phyloP scores from a whole-genome alignment of 495 filamentous ascomycete species.

The Rostrohypoxylon terebratum region DNA sequence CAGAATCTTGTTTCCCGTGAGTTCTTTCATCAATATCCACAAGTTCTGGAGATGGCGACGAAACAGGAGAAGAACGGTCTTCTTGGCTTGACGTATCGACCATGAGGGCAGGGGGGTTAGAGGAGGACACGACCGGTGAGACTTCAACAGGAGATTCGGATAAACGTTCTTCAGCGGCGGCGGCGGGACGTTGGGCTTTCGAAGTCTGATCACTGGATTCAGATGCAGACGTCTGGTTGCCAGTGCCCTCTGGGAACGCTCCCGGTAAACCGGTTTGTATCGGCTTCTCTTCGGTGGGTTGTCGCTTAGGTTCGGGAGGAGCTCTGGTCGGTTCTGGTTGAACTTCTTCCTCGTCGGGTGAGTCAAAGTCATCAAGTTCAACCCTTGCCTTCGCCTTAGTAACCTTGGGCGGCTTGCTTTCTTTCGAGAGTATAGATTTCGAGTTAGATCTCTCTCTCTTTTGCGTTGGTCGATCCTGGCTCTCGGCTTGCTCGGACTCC shows the following conservation, averaged over 20 bases:
- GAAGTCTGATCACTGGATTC: constrained; percentile 41
- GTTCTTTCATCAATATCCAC: constrained; percentile 62
- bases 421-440: constrained; percentile 50
- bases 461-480: constrained; percentile 52
- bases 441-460: constrained; percentile 49
- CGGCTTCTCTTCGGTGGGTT: constrained; percentile 33
- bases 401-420: constrained; percentile 62
- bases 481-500: constrained; percentile 62
- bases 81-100: constrained; percentile 74
- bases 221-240: constrained; percentile 43
- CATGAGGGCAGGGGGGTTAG: constrained; percentile 69
- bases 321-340: constrained; percentile 45
- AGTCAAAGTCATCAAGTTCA: constrained; percentile 66
- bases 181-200: constrained; percentile 44
- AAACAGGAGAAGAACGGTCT: constrained; percentile 70
- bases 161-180: constrained; percentile 60
- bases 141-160: constrained; percentile 85
- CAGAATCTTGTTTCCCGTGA: constrained; percentile 57
- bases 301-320: constrained; percentile 36
- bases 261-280: constrained; percentile 47
- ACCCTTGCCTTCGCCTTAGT: constrained; percentile 62
- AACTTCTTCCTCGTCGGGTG: constrained; percentile 56
- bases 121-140: constrained; percentile 65
- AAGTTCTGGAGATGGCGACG: constrained; percentile 75
- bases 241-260: constrained; percentile 56